Percentiles rank a stretch among this genome's conserved stretches.
Conservation (phyloP, 495 filamentous ascomycete species). For the Bombardia bombarda region DNA sequence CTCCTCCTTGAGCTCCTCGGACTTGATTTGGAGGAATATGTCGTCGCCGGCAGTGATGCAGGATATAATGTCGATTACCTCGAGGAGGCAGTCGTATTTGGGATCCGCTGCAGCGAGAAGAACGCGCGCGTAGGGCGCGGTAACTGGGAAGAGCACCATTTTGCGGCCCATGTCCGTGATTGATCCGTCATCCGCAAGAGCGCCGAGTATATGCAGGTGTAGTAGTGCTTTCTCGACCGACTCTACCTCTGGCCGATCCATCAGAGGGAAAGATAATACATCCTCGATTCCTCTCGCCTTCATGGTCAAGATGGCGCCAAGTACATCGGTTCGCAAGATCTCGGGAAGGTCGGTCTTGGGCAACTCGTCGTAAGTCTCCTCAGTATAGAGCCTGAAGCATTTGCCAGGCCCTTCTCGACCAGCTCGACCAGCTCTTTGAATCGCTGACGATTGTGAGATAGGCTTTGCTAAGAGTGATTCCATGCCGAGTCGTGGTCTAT, state of each 20-base stretch:
- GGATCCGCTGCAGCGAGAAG: slow-evolving; percentile 70
- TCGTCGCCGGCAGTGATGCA: slow-evolving; percentile 78
- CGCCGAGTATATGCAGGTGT: slow-evolving; percentile 69
- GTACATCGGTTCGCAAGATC: slow-evolving; percentile 82
- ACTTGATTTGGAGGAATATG: slow-evolving; percentile 71
- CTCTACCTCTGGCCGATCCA: slow-evolving; percentile 72
- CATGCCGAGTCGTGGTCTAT: slow-evolving; percentile 72
- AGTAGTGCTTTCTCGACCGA: slow-evolving; percentile 76
- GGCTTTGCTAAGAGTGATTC: slow-evolving; percentile 87
- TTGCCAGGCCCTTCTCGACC: slow-evolving; percentile 87
- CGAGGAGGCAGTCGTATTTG: slow-evolving; percentile 61
- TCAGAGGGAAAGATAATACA: slow-evolving; percentile 73
- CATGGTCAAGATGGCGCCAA: slow-evolving; percentile 82
- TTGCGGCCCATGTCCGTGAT: slow-evolving; percentile 69
- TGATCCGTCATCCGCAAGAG: slow-evolving; percentile 60
- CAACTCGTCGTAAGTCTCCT: slow-evolving; percentile 62
- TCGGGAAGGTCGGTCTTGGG: slow-evolving; percentile 75
- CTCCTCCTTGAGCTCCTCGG: slow-evolving; percentile 74
- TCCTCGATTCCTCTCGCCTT: slow-evolving; percentile 85
- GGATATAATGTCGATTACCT: slow-evolving; percentile 87
- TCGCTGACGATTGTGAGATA: slow-evolving; percentile 87
- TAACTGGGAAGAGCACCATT: slow-evolving; percentile 76
- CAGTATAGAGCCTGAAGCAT: slow-evolving; percentile 86
- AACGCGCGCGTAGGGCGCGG: slow-evolving; percentile 73
- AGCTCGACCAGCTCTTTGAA: slow-evolving; percentile 86